Evolutionary conservation across 768 basidiomycete genomes (phyloP), one percentile per base, ranked within the genome.

Genomic region (Lactarius sanguifluus): DNA sequence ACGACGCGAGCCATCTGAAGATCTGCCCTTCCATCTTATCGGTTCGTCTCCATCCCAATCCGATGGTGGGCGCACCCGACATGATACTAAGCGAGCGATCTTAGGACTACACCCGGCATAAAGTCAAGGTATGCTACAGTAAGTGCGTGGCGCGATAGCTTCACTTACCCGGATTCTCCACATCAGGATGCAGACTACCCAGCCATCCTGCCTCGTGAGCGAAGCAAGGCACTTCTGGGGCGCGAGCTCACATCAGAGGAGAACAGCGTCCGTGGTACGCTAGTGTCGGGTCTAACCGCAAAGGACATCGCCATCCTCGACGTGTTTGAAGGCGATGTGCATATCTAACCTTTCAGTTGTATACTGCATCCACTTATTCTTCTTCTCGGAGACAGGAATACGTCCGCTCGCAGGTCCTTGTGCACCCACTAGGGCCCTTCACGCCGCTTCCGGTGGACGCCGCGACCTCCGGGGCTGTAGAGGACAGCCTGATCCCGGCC

Each of bases 71-170:
- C 18, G 5, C 34, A 34, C 34, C 43, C 63, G n/a, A 52, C 16
- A 43, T 50, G 15, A 34, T 41, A 25, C 36, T n/a, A 15, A 52
- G 43, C 16, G 40, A 36, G 5, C 23, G 16, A 32, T 23, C 50
- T 13, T 69, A 94, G 90, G 86, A 88, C 50, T 85, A 90, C 77
- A 94, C 92, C 2, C 81, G 95, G 4, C 92, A 96, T 74, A 84
- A 86, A 74, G 85, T 96, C 67, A 84, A 86, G 73, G 89, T 89
- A 75, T 61, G 75, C 57, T 50, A 30, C 30, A 32, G 32, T 32
- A 23, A 30, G 28, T 43, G 32, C 28, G 16, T 30, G 16, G 57
- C 12, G 6, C 5, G 15, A 40, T 25, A 45, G 52, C 5, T 9
- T 30, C 8, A n/a, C 36, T 30, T 8, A 64, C 30, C 28, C 15